phyloP scores from a whole-genome alignment of 345 rosid genomes.

The Eucalyptus fibrosa region DNA sequence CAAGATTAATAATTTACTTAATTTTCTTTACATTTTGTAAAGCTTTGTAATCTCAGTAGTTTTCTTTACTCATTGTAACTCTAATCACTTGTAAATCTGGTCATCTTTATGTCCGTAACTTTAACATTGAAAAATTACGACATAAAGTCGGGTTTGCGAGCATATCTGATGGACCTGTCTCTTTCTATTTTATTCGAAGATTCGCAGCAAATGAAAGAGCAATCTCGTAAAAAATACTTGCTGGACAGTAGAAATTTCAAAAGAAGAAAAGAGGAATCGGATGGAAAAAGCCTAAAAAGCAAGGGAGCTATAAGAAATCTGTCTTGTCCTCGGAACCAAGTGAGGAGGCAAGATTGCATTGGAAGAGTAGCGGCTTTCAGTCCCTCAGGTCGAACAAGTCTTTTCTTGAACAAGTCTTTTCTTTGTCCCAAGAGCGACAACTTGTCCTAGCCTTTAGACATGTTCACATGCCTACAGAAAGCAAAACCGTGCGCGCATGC shows the following conservation, averaged over 20 bases:
- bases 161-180: not conserved
- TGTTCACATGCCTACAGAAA: not conserved
- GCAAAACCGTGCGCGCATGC: not conserved
- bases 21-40: not conserved
- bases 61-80: not conserved
- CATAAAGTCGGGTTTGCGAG: not conserved
- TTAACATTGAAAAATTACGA: not conserved
- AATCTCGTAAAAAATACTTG: not conserved
- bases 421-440: not conserved
- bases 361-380: not conserved
- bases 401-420: not conserved
- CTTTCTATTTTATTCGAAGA: not conserved
- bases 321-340: not conserved
- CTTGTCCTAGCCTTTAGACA: not conserved
- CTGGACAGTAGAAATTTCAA: not conserved
- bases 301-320: not conserved
- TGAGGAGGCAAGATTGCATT: not conserved
- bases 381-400: not conserved
- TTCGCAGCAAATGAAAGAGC: not conserved
- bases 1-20: not conserved
- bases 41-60: too few species aligned
- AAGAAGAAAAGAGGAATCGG: not conserved
- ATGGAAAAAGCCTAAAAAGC: not conserved
- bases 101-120: not conserved
- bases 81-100: not conserved